Evolutionary conservation across 805 yeast species (phyloP).

Genomic region (Starmerella apicola): DNA sequence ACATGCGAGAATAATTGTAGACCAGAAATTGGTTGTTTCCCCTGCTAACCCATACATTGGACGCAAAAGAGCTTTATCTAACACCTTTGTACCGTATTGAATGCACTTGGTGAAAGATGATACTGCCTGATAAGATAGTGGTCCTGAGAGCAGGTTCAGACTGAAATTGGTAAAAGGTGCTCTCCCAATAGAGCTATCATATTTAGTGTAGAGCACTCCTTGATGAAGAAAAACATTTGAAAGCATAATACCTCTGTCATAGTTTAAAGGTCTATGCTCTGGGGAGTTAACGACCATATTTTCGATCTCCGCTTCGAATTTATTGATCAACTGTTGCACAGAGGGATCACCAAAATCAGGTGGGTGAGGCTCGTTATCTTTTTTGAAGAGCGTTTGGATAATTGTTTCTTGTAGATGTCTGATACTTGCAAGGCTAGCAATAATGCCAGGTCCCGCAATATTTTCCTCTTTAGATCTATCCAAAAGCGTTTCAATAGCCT

Average conservation of each 20-base stretch:
- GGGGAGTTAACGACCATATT: conserved; percentile 25
- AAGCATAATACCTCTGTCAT: conserved; percentile 39
- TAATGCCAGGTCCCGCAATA: neutral
- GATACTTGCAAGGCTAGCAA: conserved; percentile 38
- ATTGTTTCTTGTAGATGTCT: conserved; percentile 41
- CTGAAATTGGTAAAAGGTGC: conserved; percentile 29
- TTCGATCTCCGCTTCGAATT: conserved; percentile 40
- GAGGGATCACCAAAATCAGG: conserved; percentile 29
- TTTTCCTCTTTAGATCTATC: neutral
- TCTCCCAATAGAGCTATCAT: conserved; percentile 22
- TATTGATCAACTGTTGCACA: conserved; percentile 34
- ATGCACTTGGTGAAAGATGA: conserved; percentile 23
- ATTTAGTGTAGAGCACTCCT: conserved; percentile 22
- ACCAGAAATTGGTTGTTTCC: conserved; percentile 34
- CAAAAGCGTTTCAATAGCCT: conserved; percentile 40
- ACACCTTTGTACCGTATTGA: conserved; percentile 16
- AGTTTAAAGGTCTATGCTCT: too few species aligned
- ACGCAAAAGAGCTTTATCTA: conserved; percentile 17
- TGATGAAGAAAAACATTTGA: conserved; percentile 38
- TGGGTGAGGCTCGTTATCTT: conserved; percentile 32
- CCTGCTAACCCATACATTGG: conserved; percentile 38
- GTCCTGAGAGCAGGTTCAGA: conserved; percentile 18
- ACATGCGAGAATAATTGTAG: conserved; percentile 23
- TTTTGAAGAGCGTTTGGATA: conserved; percentile 30
- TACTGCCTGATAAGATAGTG: conserved; percentile 21